Percentiles rank a stretch among this genome's conserved stretches.
phyloP scores from a whole-genome alignment of 768 basidiomycete species.

The Lentinus brumalis region DNA sequence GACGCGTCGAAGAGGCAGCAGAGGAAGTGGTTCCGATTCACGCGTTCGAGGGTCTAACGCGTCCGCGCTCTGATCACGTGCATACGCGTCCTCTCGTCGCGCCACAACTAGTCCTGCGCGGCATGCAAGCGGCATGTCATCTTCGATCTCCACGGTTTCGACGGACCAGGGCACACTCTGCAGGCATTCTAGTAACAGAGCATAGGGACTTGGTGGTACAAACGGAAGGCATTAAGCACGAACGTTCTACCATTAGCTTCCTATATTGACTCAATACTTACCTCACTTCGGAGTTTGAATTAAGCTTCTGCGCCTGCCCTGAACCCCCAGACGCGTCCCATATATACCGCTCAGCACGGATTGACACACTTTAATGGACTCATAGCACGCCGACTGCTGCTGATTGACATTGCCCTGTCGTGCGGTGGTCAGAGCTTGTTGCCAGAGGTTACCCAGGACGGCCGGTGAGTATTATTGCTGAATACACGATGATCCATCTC shows the following conservation, averaged over 20 bases:
- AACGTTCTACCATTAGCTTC: too few relatives aligned
- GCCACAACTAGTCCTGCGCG: slow-evolving; percentile 6
- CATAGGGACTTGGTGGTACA: too few relatives aligned
- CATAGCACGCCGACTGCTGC: not conserved
- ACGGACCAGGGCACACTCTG: too few relatives aligned
- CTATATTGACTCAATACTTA: too few relatives aligned
- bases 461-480: not conserved
- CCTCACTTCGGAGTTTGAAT: not conserved
- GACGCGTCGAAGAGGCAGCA: not conserved
- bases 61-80: not conserved
- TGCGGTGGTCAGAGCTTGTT: not conserved
- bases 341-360: not conserved
- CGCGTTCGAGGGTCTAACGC: not conserved
- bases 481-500: too few relatives aligned
- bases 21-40: not conserved
- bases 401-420: not conserved
- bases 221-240: too few relatives aligned
- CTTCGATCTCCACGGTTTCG: too few relatives aligned
- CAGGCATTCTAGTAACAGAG: too few relatives aligned
- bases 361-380: slow-evolving; percentile 16
- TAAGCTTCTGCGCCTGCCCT: slow-evolving; percentile 2
- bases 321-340: not conserved
- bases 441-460: not conserved
- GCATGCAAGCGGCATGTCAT: too few relatives aligned
- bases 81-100: not conserved